Conservation (phyloP, 306 rosid genomes). For the Begonia loranthoides region DNA sequence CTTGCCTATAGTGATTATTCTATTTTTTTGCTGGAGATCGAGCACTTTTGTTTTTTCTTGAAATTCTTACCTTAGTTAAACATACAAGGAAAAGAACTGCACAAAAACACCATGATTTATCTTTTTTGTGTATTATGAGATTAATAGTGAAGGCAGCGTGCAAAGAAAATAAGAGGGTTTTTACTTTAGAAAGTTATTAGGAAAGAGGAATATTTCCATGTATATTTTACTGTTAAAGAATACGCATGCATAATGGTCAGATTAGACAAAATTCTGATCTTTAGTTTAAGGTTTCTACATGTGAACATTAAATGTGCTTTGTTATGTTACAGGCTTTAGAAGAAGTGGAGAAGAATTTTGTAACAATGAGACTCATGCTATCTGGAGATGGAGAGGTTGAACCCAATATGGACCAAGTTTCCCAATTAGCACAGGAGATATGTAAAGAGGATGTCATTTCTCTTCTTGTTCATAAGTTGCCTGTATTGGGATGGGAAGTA, state of each 20-base stretch:
- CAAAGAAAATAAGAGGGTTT: not conserved
- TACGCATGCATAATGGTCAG: no score
- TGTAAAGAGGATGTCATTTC: constrained; percentile 74
- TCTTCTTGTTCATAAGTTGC: constrained; percentile 66
- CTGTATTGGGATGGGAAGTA: constrained; percentile 93
- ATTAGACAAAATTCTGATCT: no score
- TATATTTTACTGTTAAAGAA: no score
- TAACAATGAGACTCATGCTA: constrained; percentile 64
- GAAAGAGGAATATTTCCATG: no score
- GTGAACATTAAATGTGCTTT: constrained; percentile 9
- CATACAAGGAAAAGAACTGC: no score
- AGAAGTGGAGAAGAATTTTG: constrained; percentile 88
- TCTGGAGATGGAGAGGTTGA: constrained; percentile 87
- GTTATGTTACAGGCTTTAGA: constrained; percentile 56
- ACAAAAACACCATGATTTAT: not conserved
- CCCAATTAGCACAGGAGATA: constrained; percentile 60
- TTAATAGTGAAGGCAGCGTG: constrained; percentile 1
- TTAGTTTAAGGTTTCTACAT: not conserved
- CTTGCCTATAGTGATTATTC: no score
- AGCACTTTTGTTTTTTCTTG: no score
- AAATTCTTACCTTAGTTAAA: no score
- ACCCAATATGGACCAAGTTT: constrained; percentile 62
- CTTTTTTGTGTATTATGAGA: constrained; percentile 1
- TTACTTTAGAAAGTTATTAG: not conserved
- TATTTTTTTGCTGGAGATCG: no score